A percentile compares a stretch with the other conserved stretches of the same genome.
These are phyloP conservation scores for Dryadomyces quercus-mongolicae DNA, from an alignment of 2,329 filamentous ascomycete species.

Conservation along the genomic window DNA sequence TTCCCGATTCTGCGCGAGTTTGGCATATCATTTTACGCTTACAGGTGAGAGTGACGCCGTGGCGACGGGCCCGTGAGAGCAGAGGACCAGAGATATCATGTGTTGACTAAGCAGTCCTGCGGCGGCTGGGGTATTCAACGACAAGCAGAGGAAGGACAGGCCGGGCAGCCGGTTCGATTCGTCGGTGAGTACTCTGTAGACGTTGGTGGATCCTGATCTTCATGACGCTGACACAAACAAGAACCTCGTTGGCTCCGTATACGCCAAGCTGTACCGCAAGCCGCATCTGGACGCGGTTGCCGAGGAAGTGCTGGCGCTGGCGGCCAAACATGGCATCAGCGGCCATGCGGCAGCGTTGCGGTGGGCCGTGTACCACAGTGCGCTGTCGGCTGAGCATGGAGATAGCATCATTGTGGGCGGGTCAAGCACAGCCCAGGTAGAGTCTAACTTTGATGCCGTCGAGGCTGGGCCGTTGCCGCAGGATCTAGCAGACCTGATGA, in stretches of 20 bases:
- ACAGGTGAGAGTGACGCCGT: constrained; percentile 16
- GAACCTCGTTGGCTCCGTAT: constrained; percentile 13
- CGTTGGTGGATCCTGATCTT: too few relatives aligned
- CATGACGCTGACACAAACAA: too few relatives aligned
- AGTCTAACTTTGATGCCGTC: constrained; percentile 21
- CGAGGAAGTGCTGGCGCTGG: constrained; percentile 15
- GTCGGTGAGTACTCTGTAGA: constrained; percentile 15
- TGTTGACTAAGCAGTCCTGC: constrained; percentile 7
- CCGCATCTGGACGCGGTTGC: constrained; percentile 17
- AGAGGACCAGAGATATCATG: not conserved
- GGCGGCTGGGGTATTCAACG: not conserved
- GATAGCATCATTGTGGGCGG: constrained; percentile 24
- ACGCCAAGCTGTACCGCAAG: constrained; percentile 16
- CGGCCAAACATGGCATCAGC: constrained; percentile 21
- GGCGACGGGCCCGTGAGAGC: too few relatives aligned
- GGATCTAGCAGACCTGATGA: constrained; percentile 16
- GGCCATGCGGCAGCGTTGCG: constrained; percentile 27
- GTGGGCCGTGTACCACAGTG: constrained; percentile 26
- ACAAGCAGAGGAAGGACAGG: not conserved
- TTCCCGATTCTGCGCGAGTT: constrained; percentile 29
- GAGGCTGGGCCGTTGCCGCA: constrained; percentile 26
- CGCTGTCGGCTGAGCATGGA: constrained; percentile 18
- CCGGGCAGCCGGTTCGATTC: constrained; percentile 15
- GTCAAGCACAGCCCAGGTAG: constrained; percentile 21
- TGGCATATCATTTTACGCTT: constrained; percentile 24